phyloP scores from a whole-genome alignment of 768 basidiomycete genomes.

The Gymnopilus dilepis region DNA sequence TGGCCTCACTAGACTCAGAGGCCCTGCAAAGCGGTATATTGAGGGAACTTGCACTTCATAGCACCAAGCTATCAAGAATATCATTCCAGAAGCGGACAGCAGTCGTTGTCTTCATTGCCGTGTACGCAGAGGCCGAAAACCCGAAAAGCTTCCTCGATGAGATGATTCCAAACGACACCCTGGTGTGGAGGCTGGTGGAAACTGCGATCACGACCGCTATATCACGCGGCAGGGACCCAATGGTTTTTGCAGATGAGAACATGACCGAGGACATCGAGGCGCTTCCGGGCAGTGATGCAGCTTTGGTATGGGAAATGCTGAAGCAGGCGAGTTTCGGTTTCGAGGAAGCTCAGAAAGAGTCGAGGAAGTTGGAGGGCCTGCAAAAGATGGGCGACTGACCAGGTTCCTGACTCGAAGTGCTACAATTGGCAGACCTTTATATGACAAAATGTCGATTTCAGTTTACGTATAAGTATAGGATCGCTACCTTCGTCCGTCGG shows the following conservation, averaged over 20 bases:
- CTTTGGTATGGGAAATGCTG: conserved; percentile 12
- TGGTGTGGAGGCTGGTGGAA: conserved; percentile 15
- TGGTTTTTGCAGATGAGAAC: not conserved
- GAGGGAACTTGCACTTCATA: conserved; percentile 12
- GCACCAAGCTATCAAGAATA: conserved; percentile 10
- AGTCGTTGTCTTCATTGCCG: conserved; percentile 14
- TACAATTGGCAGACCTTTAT: no score
- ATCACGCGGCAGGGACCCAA: not conserved
- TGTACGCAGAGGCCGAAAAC: conserved; percentile 7
- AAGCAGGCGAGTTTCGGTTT: conserved; percentile 12
- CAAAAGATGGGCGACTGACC: no score
- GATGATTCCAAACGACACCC: conserved; percentile 19
- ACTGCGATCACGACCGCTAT: conserved; percentile 9
- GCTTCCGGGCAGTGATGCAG: not conserved
- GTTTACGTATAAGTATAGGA: no score
- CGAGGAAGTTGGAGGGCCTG: no score
- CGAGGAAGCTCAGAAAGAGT: conserved; percentile 8
- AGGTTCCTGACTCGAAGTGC: no score
- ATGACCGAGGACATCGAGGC: not conserved
- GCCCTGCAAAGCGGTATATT: conserved; percentile 20
- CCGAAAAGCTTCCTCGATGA: conserved; percentile 10
- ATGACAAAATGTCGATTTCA: no score
- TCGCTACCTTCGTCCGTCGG: no score
- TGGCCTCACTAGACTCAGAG: conserved; percentile 24
- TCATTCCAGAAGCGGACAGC: conserved; percentile 21